These are phyloP conservation scores for Aspergillus vadensis DNA, from an alignment of 2,329 filamentous ascomycete genomes.

Conservation along the genomic window DNA sequence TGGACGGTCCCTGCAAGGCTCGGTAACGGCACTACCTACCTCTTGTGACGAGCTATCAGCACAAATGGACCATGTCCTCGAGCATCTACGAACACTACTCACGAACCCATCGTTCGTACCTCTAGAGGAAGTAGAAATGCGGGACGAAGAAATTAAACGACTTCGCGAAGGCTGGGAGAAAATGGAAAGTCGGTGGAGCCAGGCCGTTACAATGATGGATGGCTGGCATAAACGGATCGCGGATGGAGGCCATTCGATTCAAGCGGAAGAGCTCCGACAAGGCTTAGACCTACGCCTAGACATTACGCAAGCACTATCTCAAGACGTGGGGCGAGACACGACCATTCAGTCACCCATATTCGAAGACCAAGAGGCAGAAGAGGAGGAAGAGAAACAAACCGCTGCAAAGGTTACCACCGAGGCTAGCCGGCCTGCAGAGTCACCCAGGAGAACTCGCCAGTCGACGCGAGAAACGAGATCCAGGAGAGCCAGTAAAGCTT, in stretches of 20 bases:
- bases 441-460: background rate
- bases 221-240: constrained; percentile 82
- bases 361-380: constrained; percentile 33
- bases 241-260: constrained; percentile 44
- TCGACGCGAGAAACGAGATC: constrained; percentile 12
- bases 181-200: constrained; percentile 88
- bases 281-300: constrained; percentile 44
- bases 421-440: background rate
- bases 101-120: constrained; percentile 97
- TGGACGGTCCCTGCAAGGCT: constrained; percentile 26
- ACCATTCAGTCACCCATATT: constrained; percentile 35
- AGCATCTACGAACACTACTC: constrained; percentile 78
- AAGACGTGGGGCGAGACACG: constrained; percentile 23
- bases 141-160: constrained; percentile 85
- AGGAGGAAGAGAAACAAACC: constrained; percentile 27
- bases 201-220: constrained; percentile 87
- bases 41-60: constrained; percentile 68
- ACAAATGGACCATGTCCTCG: constrained; percentile 75
- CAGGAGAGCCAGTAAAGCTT: constrained; percentile 30
- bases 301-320: constrained; percentile 20
- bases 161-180: constrained; percentile 86
- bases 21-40: constrained; percentile 53
- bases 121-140: constrained; percentile 88
- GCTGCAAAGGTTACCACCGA: background rate
- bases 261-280: constrained; percentile 46